Evolutionary conservation across 2,329 filamentous ascomycete genomes (phyloP), one percentile per base, ranked within the genome.

Genomic region (Septoria linicola): DNA sequence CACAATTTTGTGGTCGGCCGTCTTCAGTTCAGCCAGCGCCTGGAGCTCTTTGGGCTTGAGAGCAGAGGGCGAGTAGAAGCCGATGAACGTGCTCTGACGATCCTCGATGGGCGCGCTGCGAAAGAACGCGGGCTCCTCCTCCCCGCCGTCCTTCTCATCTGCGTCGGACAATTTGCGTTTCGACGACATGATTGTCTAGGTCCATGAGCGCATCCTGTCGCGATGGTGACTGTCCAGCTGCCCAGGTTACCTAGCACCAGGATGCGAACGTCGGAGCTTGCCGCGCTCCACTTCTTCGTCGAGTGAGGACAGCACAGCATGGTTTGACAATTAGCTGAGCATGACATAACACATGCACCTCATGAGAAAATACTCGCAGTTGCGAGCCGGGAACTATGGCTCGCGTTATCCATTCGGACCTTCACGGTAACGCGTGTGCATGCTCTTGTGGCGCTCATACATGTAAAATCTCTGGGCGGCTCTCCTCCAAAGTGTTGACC

Each of bases 21-120:
- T 66, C 30, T 65, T 59, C 54, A 78, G 72, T 31, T 75, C 70
- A 0, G 72, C 66, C 16, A 74, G 67, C 2, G 63, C 55, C 65
- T 78, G 76, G 0, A 79, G 68, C 20, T 68, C 59, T 55, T 66
- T 61, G 17, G 70, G 63, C 27, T 73, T 62, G 17, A 73, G 63
- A 19, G 68, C 67, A 25, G 68, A 67, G 27, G 75, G 72, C 21
- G 77, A 78, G 66, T 72, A 81, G 57, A 72, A 71, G 53, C 70
- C 78, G 49, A 72, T 64, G 70, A 81, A 81, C 13, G 66, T 73
- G 8, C 76, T 80, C n/a, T 70, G 67, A 55, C 77, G 75, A 58
- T 80, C 76, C 42, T 74, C 62, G 48, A 80, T 74, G 3, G 70
- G 64, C 7, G 64, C 55, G 8, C 77, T 80, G 31, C 64, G 67